A percentile compares a stretch with the other conserved stretches of the same genome.
Evolutionary conservation across 257 asterid species (phyloP).

Genomic region (Rauvolfia tetraphylla): DNA sequence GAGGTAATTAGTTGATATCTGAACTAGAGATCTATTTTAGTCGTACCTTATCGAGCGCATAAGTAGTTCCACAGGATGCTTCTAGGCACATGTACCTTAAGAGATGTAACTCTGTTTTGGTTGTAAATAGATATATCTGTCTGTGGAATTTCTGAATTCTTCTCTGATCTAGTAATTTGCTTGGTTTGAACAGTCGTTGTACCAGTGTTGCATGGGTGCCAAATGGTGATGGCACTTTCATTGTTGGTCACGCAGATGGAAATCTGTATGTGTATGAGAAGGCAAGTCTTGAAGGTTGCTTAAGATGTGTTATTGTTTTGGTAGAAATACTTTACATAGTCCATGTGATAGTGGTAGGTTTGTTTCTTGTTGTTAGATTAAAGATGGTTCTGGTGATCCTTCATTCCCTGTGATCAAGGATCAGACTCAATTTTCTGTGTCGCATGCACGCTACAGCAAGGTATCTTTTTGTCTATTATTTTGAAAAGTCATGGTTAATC

Average conservation of each 20-base stretch:
- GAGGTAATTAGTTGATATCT: background rate
- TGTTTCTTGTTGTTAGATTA: constrained; percentile 48
- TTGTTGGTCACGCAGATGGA: constrained; percentile 94
- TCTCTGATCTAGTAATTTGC: constrained; percentile 19
- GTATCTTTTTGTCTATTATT: constrained; percentile 29
- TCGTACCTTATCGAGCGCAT: background rate
- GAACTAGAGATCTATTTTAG: background rate
- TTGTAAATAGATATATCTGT: background rate
- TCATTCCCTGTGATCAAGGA: constrained; percentile 92
- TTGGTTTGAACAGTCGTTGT: constrained; percentile 71
- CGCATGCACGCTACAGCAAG: constrained; percentile 97
- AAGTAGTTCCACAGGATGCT: background rate
- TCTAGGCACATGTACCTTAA: background rate
- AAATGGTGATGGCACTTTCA: constrained; percentile 80
- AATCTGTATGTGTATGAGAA: constrained; percentile 83
- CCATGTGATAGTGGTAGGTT: background rate
- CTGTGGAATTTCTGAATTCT: background rate
- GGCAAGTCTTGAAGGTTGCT: constrained; percentile 52
- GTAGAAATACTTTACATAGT: background rate
- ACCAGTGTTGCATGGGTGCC: constrained; percentile 94
- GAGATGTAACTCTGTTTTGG: background rate
- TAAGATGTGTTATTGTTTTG: background rate
- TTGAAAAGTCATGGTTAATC: background rate
- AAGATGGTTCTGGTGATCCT: constrained; percentile 94
- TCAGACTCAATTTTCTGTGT: constrained; percentile 86